phyloP scores from a whole-genome alignment of 768 basidiomycete species.

The Pleurotus ostreatus region DNA sequence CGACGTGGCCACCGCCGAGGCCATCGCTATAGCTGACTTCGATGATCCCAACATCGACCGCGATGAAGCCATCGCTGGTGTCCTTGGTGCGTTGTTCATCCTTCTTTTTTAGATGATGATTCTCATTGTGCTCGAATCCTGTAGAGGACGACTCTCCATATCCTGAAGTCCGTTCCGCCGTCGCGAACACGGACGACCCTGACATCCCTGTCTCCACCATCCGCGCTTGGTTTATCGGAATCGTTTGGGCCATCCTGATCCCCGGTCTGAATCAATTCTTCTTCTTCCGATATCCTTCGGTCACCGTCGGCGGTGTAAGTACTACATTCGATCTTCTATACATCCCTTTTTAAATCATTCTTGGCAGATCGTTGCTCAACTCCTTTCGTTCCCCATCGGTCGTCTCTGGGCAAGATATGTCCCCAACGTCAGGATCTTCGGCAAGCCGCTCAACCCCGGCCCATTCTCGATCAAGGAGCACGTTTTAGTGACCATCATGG shows the following conservation, averaged over 20 bases:
- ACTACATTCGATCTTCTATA: background rate
- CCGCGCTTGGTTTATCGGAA: conserved; percentile 72
- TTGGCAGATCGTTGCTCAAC: conserved; percentile 57
- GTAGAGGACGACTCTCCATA: conserved; percentile 49
- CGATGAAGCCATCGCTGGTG: conserved; percentile 30
- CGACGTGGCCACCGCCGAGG: conserved; percentile 2
- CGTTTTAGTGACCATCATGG: conserved; percentile 39
- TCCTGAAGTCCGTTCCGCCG: conserved; percentile 54
- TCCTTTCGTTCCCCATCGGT: conserved; percentile 65
- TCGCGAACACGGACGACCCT: conserved; percentile 62
- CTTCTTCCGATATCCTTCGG: conserved; percentile 71
- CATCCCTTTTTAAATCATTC: conserved; percentile 13
- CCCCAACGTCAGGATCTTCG: conserved; percentile 50
- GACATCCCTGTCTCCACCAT: conserved; percentile 58
- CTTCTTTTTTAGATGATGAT: conserved; percentile 7
- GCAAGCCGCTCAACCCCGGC: conserved; percentile 56
- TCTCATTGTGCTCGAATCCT: conserved; percentile 6
- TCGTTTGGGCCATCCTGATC: conserved; percentile 63
- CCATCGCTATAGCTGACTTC: conserved; percentile 21
- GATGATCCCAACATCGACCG: conserved; percentile 43
- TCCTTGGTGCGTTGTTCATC: conserved; percentile 28
- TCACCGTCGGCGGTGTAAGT: conserved; percentile 49
- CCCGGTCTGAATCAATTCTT: conserved; percentile 73
- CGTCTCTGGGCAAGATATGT: conserved; percentile 52
- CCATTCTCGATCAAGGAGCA: conserved; percentile 76